Base-by-base conservation (phyloP, 1,284 basidiomycete species). In the Mycena sp. region DNA sequence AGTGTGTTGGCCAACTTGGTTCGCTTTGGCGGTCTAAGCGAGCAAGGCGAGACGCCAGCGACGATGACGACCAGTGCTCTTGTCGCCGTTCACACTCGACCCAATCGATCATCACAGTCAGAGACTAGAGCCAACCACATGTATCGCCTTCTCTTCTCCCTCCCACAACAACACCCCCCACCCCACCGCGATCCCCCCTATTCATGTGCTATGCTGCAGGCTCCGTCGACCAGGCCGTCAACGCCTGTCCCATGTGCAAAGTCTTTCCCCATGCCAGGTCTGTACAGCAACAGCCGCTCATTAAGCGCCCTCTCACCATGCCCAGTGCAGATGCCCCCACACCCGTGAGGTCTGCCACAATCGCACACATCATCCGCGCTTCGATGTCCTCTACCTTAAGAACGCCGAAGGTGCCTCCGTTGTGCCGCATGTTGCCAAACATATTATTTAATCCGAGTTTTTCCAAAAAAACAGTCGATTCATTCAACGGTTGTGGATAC, bases 401-500 rank as follows among this genome's bases (percentile, higher is more conserved):
- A 94, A 93, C 72, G 91, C 92, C 32, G 92, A 94, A 84, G 91
- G 91, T 92, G 70, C 69, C n/a, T 43, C 17, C 35, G 23, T 14
- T n/a, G 5, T n/a, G 80, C 76, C 63, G 58, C 67, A 64, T 71
- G 51, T 57, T 46, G 59, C n/a, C n/a, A n/a, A n/a, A n/a, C n/a
- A n/a, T n/a, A n/a, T n/a, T n/a, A n/a, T n/a, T n/a, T n/a, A n/a
- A n/a, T n/a, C n/a, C n/a, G n/a, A n/a, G n/a, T n/a, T 51, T 46
- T 32, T 29, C 21, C 63, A 14, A 1, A 38, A 41, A 64, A 58
- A 75, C n/a, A 93, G 91, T 93, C 65, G 86, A 88, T 73, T 86
- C 85, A 35, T 93, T 93, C 80, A 93, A 90, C 70, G 91, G 91
- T 41, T 94, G 91, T 75, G 92, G 91, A 19, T 93, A 85, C 76